Evolutionary conservation across 2,329 filamentous ascomycete genomes (phyloP), one percentile per base, ranked within the genome.

Genomic region (Beauveria medogensis): DNA sequence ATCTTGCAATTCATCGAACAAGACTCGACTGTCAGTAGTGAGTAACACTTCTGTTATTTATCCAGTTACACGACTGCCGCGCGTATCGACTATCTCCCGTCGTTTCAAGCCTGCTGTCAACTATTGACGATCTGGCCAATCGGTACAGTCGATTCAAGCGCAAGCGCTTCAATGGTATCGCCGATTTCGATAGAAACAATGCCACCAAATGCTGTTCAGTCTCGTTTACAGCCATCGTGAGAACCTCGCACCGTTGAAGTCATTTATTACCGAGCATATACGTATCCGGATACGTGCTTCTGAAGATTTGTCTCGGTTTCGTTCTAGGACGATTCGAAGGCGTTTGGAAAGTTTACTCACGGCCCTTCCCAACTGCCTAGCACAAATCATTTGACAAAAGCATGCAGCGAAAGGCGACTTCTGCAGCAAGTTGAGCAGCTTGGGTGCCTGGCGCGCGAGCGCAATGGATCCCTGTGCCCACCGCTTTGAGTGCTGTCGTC

Each of bases 71-170:
- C 9, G 3, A 14, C 34, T 9, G n/a, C 10, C n/a, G 76, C 3
- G 84, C 75, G 6, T 89, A 89, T 72, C 85, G 87, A 37, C 75
- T 90, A 46, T 95, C 94, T 74, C 95, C 91, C 2, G 91, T 95
- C 44, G 90, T 95, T 55, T 91, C 91, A 7, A 81, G 88, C 62
- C 76, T 95, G 63, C 80, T 92, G 22, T 81, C 81, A 61, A 80
- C 92, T 70, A 92, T 95, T 66, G 91, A 95, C 69, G 90, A 92
- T 74, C 88, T 88, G 20, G 94, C 91, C 9, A 95, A 96, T 74
- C 95, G 90, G 91, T 95, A 94, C 77, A 95, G 95, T 71, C 84
- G 90, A 61, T 92, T 94, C 80, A 94, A 94, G 77, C 83, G 91
- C 52, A 89, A 89, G 73, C 84, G 91, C 57, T 78, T 94, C 65